Evolutionary conservation across 2,329 filamentous ascomycete species (phyloP).

Genomic region (Fusarium poae): DNA sequence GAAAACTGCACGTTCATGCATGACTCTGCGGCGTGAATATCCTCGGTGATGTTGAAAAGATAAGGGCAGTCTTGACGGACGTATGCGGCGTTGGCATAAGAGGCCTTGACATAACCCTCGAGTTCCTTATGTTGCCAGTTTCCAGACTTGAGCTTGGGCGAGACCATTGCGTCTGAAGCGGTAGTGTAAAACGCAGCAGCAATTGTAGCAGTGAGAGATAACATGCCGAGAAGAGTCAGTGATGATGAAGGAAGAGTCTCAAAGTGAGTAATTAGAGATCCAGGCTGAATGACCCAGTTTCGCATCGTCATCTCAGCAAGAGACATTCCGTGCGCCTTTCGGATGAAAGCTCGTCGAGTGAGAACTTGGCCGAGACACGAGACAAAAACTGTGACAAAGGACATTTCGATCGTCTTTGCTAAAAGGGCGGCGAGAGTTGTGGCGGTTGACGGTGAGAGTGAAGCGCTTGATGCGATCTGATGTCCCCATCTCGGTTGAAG

Average conservation of each 20-base stretch:
- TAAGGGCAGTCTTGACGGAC: constrained; percentile 70
- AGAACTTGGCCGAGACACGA: constrained; percentile 80
- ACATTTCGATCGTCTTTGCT: constrained; percentile 82
- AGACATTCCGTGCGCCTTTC: constrained; percentile 73
- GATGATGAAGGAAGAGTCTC: constrained; percentile 74
- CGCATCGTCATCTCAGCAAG: constrained; percentile 84
- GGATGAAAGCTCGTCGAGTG: constrained; percentile 75
- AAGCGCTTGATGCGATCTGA: constrained; percentile 65
- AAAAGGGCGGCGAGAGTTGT: constrained; percentile 75
- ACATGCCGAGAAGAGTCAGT: constrained; percentile 71
- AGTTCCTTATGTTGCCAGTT: constrained; percentile 63
- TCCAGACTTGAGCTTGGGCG: constrained; percentile 76
- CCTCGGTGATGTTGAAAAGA: constrained; percentile 66
- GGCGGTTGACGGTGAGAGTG: constrained; percentile 72
- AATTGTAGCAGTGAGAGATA: constrained; percentile 74
- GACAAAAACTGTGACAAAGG: constrained; percentile 83
- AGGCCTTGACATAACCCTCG: constrained; percentile 68
- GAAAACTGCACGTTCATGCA: constrained; percentile 79
- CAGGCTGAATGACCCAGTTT: constrained; percentile 77
- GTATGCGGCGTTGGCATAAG: constrained; percentile 73
- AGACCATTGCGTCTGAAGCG: constrained; percentile 79
- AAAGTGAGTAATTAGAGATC: constrained; percentile 77
- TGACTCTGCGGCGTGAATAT: constrained; percentile 59
- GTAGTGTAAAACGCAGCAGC: constrained; percentile 80
- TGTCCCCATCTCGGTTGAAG: constrained; percentile 72